Base-by-base conservation (phyloP, 2,329 filamentous ascomycete genomes). In the Pyrenochaeta sp. region DNA sequence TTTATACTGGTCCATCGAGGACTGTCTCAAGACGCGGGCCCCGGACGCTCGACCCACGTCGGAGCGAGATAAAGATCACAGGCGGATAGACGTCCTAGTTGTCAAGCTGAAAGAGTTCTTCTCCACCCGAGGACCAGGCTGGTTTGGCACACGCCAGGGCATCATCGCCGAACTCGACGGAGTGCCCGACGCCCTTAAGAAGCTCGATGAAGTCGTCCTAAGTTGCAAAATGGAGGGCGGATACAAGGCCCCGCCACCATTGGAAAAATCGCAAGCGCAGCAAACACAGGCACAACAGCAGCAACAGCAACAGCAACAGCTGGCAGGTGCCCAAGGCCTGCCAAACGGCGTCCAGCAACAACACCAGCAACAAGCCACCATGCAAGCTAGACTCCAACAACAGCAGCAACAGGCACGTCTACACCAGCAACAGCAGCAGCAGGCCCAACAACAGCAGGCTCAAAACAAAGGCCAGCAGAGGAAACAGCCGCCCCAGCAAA, bases 91-190 rank as follows among this genome's bases (percentile, higher is more conserved):
- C 6, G 56, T 37, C 2, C 37, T 75, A 9, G 58, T 60, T 10
- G 54, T 46, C 5, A 69, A 63, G 9, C 51, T 76, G 4, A 61
- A 65, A 10, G 60, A 58, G 6, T 28, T 74, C 3, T 74, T 67
- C 42, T 55, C 47, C 21, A 41, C 53, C 4, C 59, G 54, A 5
- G 64, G 65, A 3, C 44, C 66, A 9, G 57, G 63, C 9, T 76
- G 73, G 71, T 60, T 61, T 11, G 74, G 74, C 1, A 58, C 73
- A 8, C 56, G 64, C 1, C 70, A 61, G 10, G 69, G 72, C 7
- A 54, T 75, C 7, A 51, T 76, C 1, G 69, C 72, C 7, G 54
- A 68, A 2, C 44, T 68, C 9, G 56, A 66, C 10, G 72, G 69
- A 1, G 55, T 74, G 9, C 61, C 57, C 11, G 58, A 64, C 20